Percentiles rank a stretch among this genome's conserved stretches.
Conservation (phyloP, 2,329 filamentous ascomycete genomes). For the Penicillium sp. region DNA sequence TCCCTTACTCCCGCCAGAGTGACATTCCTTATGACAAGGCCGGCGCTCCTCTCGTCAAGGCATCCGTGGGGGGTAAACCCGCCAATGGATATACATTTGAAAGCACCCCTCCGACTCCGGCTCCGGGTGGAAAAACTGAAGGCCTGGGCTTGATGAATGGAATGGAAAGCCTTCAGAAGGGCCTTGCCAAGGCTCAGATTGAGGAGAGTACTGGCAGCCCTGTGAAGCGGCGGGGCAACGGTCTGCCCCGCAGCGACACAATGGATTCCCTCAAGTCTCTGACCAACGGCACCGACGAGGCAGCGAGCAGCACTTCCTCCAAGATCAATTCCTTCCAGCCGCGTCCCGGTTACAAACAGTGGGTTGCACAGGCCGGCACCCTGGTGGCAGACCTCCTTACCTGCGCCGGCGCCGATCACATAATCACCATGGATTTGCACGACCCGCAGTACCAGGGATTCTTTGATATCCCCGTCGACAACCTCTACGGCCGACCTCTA, state of each 20-base stretch:
- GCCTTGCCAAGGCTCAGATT: constrained; percentile 67
- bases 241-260: constrained; percentile 40
- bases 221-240: constrained; percentile 47
- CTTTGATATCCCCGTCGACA: constrained; percentile 98
- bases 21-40: constrained; percentile 96
- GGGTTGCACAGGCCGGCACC: constrained; percentile 96
- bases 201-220: constrained; percentile 51
- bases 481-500: constrained; percentile 70
- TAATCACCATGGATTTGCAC: constrained; percentile 96
- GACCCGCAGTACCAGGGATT: constrained; percentile 98
- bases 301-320: constrained; percentile 56
- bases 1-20: constrained; percentile 94
- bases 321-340: constrained; percentile 68
- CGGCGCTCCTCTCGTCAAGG: constrained; percentile 80
- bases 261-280: constrained; percentile 40
- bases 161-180: constrained; percentile 68
- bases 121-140: constrained; percentile 67
- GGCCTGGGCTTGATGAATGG: constrained; percentile 67
- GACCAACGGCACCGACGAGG: constrained; percentile 60
- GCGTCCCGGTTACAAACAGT: constrained; percentile 94
- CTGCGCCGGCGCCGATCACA: constrained; percentile 92
- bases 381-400: constrained; percentile 91
- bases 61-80: constrained; percentile 45
- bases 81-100: constrained; percentile 77
- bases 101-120: constrained; percentile 83